Base-by-base conservation (phyloP, 352 stramenopile genomes). In the Globisporangium paddicum region DNA sequence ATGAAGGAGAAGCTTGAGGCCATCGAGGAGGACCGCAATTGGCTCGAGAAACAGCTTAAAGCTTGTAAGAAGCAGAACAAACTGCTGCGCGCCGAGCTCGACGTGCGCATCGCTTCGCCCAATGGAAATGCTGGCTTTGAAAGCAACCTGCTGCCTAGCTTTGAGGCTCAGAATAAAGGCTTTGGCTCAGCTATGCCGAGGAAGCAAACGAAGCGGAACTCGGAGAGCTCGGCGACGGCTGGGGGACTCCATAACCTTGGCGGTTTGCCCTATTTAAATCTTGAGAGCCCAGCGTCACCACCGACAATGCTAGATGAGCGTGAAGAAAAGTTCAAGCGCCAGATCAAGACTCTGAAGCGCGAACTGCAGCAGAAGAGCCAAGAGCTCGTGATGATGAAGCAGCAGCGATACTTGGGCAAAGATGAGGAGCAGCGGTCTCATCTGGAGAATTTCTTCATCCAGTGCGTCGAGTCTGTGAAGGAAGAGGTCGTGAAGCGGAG, bases 1-100 rank as follows among this genome's bases (percentile, higher is more conserved):
- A 95, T 98, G 83, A 90, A 93, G 45, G 89, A 96, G 45, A 96
- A 97, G 54, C 69, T 97, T 18, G 79, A 92, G 34, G 85, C 83
- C 0, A 93, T 96, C 28, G 79, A 97, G 73, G 88, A 98, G 47
- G 90, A 98, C 58, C 75, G 90, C 23, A 87, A 89, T 41, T 98
- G 91, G 90, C 72, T 98, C 11, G 86, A 95, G 55, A 93, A 95
- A 35, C 92, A 98, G 65, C 77, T 98, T 5, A 98, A 98, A 63
- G 87, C 85, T 7, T 96, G 84, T 62, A 98, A 97, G 65, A 97
- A 96, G 55, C 89, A 98, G 58, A 97, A 98, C 68, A 98, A 97
- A 64, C 58, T 98, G 25, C 69, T 96, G 32, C 82, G 82, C 21
- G 83, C 86, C 0, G 87, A 93, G 45, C 64, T 96, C 6, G 86